Evolutionary conservation across 441 rosid genomes (phyloP).

Genomic region (Rhodomyrtus psidioides): DNA sequence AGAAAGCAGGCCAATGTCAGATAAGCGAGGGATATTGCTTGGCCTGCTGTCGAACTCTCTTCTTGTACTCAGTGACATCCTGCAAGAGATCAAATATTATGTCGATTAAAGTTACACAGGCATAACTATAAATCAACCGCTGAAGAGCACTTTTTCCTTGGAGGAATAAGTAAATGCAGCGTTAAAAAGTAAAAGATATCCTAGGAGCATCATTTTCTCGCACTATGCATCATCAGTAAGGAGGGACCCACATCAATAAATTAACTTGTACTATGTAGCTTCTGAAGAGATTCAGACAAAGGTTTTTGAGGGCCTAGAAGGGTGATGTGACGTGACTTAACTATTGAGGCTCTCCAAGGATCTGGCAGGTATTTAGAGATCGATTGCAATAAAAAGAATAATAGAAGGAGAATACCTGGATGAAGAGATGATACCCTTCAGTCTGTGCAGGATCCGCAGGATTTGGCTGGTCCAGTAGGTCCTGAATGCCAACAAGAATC

Average conservation of each 20-base stretch:
- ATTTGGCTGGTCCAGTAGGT: conserved; percentile 18
- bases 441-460: conserved; percentile 20
- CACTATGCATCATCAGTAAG: not conserved
- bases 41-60: conserved; percentile 80
- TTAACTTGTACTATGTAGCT: not conserved
- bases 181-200: not conserved
- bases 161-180: not conserved
- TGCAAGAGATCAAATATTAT: conserved; percentile 10
- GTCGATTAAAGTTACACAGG: not conserved
- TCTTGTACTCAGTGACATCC: conserved; percentile 83
- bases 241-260: not conserved
- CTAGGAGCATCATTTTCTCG: not conserved
- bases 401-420: conserved; percentile 2
- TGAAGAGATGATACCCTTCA: conserved; percentile 18
- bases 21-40: conserved; percentile 80
- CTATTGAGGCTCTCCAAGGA: not conserved
- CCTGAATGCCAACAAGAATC: conserved; percentile 19
- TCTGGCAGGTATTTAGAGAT: not conserved
- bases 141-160: not conserved
- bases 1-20: conserved; percentile 10
- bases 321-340: not conserved
- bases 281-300: not conserved
- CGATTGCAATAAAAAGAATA: not conserved
- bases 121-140: not conserved
- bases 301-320: not conserved